phyloP scores from a whole-genome alignment of 371 early-diverging fungal species.

The Syncephalastrum racemosum region DNA sequence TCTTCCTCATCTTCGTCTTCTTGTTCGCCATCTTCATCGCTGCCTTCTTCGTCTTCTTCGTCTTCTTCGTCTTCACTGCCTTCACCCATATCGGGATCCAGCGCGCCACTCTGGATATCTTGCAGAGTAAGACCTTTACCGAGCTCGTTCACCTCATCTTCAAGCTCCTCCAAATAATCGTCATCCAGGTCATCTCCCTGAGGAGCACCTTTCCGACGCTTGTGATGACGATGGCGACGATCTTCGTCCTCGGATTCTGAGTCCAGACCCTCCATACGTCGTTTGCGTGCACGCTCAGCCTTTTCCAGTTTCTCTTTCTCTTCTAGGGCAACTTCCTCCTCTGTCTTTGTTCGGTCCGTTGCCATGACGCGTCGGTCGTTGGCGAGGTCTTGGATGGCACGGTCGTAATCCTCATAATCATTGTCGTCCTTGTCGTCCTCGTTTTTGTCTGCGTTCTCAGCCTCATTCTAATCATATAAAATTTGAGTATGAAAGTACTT shows the following conservation, averaged over 20 bases:
- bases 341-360: constrained; percentile 91
- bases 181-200: constrained; percentile 88
- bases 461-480: constrained; percentile 4
- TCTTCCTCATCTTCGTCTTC: constrained; percentile 46
- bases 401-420: constrained; percentile 69
- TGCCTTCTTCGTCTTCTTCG: constrained; percentile 35
- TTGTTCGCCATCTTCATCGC: constrained; percentile 43
- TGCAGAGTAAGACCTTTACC: constrained; percentile 52
- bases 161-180: constrained; percentile 59
- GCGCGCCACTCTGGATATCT: constrained; percentile 46
- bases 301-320: constrained; percentile 81
- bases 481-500: not conserved
- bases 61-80: constrained; percentile 32
- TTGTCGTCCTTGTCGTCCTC: constrained; percentile 25
- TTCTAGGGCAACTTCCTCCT: constrained; percentile 88
- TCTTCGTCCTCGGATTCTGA: constrained; percentile 70
- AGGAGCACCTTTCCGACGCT: constrained; percentile 50
- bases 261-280: constrained; percentile 85
- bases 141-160: constrained; percentile 35
- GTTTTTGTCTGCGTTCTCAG: constrained; percentile 26
- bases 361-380: constrained; percentile 85
- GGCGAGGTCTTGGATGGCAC: constrained; percentile 73
- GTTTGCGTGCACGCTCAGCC: constrained; percentile 80
- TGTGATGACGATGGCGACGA: constrained; percentile 38
- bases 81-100: constrained; percentile 25